phyloP scores from a whole-genome alignment of 2,329 filamentous ascomycete genomes.

The Penicillium sp. region DNA sequence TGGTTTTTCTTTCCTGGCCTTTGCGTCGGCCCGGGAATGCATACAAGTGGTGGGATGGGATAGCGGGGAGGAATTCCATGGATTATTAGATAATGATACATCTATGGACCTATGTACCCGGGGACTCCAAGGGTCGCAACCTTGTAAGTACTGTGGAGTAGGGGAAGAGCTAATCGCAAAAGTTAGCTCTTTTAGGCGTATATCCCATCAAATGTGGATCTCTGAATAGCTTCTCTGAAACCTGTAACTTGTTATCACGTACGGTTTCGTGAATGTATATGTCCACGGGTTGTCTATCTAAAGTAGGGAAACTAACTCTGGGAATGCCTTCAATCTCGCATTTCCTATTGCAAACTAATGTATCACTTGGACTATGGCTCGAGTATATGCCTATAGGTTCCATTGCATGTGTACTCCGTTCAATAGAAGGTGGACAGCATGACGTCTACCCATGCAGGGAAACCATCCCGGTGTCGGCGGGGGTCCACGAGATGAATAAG shows the following conservation, averaged over 20 bases:
- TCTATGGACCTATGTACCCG: no score
- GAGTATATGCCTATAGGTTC: no score
- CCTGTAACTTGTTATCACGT: no score
- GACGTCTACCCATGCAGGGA: background rate
- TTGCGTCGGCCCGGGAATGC: background rate
- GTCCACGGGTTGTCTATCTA: no score
- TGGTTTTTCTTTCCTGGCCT: background rate
- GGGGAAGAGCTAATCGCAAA: background rate
- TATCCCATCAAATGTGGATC: background rate
- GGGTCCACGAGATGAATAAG: slow-evolving; percentile 13
- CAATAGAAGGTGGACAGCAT: background rate
- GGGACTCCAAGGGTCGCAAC: background rate
- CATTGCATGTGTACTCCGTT: background rate
- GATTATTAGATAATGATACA: background rate
- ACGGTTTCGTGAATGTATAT: no score
- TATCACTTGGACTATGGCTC: no score
- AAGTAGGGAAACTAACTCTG: background rate
- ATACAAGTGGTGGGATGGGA: background rate
- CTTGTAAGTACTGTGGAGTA: background rate
- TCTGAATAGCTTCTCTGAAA: background rate
- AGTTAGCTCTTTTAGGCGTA: background rate
- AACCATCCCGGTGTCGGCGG: background rate
- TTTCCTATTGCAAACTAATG: background rate
- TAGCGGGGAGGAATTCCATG: background rate
- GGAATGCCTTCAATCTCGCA: no score